phyloP scores from a whole-genome alignment of 495 filamentous ascomycete species.

The Trichoderma parareesei region DNA sequence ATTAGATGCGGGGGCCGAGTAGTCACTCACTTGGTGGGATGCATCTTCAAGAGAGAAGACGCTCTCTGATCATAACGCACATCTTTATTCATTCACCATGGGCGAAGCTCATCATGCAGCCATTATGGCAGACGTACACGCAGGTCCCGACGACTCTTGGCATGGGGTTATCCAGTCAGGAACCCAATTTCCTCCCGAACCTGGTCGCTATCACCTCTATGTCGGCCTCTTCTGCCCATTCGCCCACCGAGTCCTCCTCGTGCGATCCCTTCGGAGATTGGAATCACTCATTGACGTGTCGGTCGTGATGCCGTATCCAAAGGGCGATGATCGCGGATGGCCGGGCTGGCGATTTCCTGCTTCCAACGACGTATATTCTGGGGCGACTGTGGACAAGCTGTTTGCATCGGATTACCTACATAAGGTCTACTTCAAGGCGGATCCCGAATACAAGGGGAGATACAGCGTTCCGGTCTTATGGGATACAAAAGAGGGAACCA shows the following conservation, averaged over 20 bases:
- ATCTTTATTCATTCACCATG: not conserved
- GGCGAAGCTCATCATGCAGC: not conserved
- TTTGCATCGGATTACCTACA: constrained; percentile 53
- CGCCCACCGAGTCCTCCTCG: constrained; percentile 65
- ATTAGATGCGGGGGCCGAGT: not conserved
- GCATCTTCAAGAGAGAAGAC: not conserved
- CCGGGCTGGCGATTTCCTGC: constrained; percentile 70
- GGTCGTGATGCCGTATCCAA: constrained; percentile 35
- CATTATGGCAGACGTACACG: not conserved
- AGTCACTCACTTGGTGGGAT: too few species aligned
- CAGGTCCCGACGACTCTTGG: not conserved
- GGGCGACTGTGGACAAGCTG: constrained; percentile 47
- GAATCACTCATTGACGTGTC: constrained; percentile 57
- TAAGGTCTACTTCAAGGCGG: constrained; percentile 62
- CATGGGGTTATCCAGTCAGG: not conserved
- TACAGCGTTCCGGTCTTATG: constrained; percentile 73
- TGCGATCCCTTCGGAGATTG: constrained; percentile 60
- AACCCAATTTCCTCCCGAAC: not conserved
- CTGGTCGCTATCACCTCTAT: not conserved
- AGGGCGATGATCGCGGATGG: constrained; percentile 20
- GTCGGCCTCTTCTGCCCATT: constrained; percentile 20
- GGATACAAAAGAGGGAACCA: constrained; percentile 61
- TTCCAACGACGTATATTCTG: constrained; percentile 42
- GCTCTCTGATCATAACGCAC: not conserved
- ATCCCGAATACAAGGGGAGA: constrained; percentile 58